phyloP scores from a whole-genome alignment of 176 grass and related monocot species.

The Carex kokanica region DNA sequence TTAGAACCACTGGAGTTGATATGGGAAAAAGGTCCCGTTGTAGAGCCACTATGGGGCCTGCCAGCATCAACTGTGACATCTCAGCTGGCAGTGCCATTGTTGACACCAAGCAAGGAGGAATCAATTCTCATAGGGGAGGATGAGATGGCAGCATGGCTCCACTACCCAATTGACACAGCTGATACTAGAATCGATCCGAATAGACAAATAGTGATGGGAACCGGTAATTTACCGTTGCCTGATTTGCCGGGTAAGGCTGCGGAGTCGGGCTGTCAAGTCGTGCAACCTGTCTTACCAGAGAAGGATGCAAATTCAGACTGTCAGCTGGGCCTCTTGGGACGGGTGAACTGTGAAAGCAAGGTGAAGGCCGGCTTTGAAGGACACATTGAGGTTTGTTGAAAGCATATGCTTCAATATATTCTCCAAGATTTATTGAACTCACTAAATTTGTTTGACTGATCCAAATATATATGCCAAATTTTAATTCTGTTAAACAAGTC shows the following conservation, averaged over 20 bases:
- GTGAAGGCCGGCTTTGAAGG: neutral
- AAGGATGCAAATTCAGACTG: neutral
- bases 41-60: neutral
- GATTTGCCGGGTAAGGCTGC: neutral
- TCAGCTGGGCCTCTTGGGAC: neutral
- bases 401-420: neutral
- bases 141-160: slow-evolving; percentile 26
- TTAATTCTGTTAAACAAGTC: neutral
- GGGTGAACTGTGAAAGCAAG: neutral
- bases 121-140: neutral
- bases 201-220: neutral
- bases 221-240: neutral
- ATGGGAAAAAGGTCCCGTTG: slow-evolving; percentile 23
- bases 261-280: neutral
- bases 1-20: slow-evolving; percentile 28
- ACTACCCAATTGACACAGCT: neutral
- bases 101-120: neutral
- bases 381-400: neutral
- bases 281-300: neutral
- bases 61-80: neutral
- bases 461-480: neutral
- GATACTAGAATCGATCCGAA: neutral
- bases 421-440: neutral
- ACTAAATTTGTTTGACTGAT: neutral
- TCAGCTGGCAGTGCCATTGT: neutral